Evolutionary conservation across 1,284 basidiomycete genomes (phyloP).

Genomic region (Cutaneotrichosporon daszewskae): DNA sequence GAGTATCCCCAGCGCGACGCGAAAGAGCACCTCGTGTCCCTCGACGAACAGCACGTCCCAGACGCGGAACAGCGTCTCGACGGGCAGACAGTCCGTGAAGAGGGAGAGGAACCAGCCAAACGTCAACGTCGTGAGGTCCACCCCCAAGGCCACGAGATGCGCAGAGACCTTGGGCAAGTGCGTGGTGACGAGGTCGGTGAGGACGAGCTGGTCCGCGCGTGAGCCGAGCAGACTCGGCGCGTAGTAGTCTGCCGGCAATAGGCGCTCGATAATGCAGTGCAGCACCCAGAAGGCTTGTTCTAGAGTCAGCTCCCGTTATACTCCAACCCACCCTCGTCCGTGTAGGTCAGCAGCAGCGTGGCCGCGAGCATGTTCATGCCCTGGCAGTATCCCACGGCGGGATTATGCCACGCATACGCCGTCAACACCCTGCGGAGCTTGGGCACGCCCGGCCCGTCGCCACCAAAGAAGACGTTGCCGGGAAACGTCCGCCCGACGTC

Average conservation of each 20-base stretch:
- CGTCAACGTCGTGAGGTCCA: conserved; percentile 89
- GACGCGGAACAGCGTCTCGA: conserved; percentile 84
- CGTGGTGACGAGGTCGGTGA: conserved; percentile 78
- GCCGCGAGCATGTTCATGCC: conserved; percentile 91
- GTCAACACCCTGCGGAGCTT: conserved; percentile 83
- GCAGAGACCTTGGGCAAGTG: conserved; percentile 65
- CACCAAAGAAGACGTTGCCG: conserved; percentile 91
- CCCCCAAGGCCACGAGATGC: conserved; percentile 72
- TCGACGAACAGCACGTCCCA: conserved; percentile 97
- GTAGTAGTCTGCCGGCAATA: conserved; percentile 77
- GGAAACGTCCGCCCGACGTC: conserved; percentile 89
- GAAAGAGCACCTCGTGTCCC: conserved; percentile 86
- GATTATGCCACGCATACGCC: conserved; percentile 85
- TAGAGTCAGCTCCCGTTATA: conserved; percentile 40
- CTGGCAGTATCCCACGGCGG: conserved; percentile 79
- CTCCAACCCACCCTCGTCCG: conserved; percentile 57
- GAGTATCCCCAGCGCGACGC: conserved; percentile 79
- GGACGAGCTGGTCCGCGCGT: conserved; percentile 85
- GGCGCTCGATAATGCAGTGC: conserved; percentile 76
- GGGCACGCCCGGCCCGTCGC: conserved; percentile 70
- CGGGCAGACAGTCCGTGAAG: conserved; percentile 92
- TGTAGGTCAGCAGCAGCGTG: conserved; percentile 69
- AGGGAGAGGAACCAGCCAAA: conserved; percentile 98
- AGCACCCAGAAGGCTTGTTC: conserved; percentile 98
- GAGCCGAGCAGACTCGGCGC: conserved; percentile 77